Base-by-base conservation (phyloP, 352 stramenopile species). In the Globisporangium uncinulatum region DNA sequence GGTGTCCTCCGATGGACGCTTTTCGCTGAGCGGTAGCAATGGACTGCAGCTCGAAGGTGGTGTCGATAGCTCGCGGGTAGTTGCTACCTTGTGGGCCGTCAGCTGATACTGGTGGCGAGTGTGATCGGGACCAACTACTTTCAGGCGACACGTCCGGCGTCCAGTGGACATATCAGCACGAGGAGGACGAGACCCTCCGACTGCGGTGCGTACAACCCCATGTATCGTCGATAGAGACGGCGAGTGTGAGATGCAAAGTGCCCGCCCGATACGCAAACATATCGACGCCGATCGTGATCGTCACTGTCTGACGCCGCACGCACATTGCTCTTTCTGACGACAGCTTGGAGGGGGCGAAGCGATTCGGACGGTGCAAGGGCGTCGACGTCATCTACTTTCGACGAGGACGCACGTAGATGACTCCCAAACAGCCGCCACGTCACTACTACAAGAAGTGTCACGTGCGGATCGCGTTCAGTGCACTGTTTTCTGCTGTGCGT, bases 371-470 rank as follows among this genome's bases (percentile, higher is more conserved):
- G 42, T 92, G 79, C 66, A 90, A 89, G 47, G 83, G 79, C n/a
- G 83, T 92, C 6, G 83, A 92, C 48, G 76, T 88, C 54, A 90
- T 92, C 48, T 92, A 90, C 69, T 87, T 92, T 49, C 58, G 69
- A 47, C 50, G 71, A 66, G 52, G 24, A 29, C 24, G 24, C 24
- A 29, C 24, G 24, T 29, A 29, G 24, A 29, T 29, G 4, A 29
- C 24, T 29, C 24, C 24, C 24, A 29, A 29, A 29, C 24, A 29
- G 24, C 24, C 24, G 4, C 24, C 24, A 29, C 24, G 24, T 29
- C 24, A 29, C 24, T 29, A 29, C 24, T 29, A 1, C 24, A 29
- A 1, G 24, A 29, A 29, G 24, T 4, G 24, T 29, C 24, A 29
- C 24, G 24, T 29, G 24, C 4, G 24, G 24, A 29, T 29, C 24